Evolutionary conservation across 768 basidiomycete species (phyloP).

Genomic region (Arthromyces matolae): DNA sequence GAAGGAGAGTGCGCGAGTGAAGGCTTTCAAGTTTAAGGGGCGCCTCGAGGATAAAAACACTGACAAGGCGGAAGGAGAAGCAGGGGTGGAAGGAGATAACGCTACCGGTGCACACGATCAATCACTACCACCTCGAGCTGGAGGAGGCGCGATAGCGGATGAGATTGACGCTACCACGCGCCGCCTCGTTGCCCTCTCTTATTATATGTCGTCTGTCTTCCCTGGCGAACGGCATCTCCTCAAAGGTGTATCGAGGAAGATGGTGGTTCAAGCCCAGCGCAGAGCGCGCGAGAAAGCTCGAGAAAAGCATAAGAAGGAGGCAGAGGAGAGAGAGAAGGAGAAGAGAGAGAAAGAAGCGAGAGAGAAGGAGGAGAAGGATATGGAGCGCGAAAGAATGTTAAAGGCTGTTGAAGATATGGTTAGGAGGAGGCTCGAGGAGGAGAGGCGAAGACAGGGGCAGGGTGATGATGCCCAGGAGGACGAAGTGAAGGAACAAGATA

Average conservation of each 20-base stretch:
- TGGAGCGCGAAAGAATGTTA: slow-evolving; percentile 12
- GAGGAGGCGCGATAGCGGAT: background rate
- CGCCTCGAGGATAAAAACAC: background rate
- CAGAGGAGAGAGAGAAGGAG: background rate
- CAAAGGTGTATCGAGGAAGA: slow-evolving; percentile 11
- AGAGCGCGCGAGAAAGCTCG: background rate
- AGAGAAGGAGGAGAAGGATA: slow-evolving; percentile 7
- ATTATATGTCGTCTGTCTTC: slow-evolving; percentile 5
- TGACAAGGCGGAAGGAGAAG: background rate
- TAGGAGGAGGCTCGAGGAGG: too few relatives aligned
- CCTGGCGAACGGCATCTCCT: slow-evolving; percentile 11
- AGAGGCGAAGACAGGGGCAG: too few relatives aligned
- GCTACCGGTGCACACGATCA: too few relatives aligned
- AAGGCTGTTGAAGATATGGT: too few relatives aligned
- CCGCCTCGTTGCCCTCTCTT: slow-evolving; percentile 8
- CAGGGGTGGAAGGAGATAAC: background rate
- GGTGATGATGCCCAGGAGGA: too few relatives aligned
- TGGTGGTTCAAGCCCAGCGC: slow-evolving; percentile 6
- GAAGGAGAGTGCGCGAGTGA: too few relatives aligned
- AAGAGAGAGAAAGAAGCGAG: background rate
- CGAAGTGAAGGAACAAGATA: too few relatives aligned
- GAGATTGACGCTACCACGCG: background rate
- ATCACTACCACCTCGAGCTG: background rate
- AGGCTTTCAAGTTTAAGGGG: too few relatives aligned
- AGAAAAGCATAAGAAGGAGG: background rate